phyloP scores from a whole-genome alignment of 2,329 filamentous ascomycete genomes.

The Hypoxylon sp. region DNA sequence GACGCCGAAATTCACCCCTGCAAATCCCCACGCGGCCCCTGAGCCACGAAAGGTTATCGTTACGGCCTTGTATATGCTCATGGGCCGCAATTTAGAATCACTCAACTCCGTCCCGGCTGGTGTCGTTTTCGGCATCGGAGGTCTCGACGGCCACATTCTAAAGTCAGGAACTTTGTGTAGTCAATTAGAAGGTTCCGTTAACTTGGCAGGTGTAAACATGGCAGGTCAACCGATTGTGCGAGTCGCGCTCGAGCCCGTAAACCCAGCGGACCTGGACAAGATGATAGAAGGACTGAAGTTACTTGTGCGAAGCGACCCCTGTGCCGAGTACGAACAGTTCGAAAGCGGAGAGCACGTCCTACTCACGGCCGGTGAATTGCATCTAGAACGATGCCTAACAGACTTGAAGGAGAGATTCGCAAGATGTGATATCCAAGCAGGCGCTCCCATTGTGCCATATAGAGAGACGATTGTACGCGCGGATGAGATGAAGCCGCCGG shows the following conservation, averaged over 20 bases:
- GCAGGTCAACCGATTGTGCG: conserved; percentile 91
- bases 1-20: conserved; percentile 91
- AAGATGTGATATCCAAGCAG: conserved; percentile 92
- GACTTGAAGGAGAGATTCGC: conserved; percentile 94
- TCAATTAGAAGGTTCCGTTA: conserved; percentile 85
- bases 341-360: conserved; percentile 95
- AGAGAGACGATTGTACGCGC: conserved; percentile 89
- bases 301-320: conserved; percentile 94
- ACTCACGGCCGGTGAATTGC: conserved; percentile 91
- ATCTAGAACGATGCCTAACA: conserved; percentile 92
- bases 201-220: conserved; percentile 86
- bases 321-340: conserved; percentile 94
- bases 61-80: conserved; percentile 91
- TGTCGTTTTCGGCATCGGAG: conserved; percentile 94
- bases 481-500: conserved; percentile 91
- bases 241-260: conserved; percentile 92
- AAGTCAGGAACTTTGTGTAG: conserved; percentile 96
- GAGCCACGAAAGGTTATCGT: conserved; percentile 86
- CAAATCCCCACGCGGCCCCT: conserved; percentile 76
- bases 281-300: conserved; percentile 91
- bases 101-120: conserved; percentile 89
- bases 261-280: conserved; percentile 90
- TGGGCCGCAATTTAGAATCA: conserved; percentile 89
- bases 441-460: conserved; percentile 94
- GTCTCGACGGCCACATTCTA: conserved; percentile 91